Conservation (phyloP, 805 yeast species). For the Ogataea thermomethanolica region DNA sequence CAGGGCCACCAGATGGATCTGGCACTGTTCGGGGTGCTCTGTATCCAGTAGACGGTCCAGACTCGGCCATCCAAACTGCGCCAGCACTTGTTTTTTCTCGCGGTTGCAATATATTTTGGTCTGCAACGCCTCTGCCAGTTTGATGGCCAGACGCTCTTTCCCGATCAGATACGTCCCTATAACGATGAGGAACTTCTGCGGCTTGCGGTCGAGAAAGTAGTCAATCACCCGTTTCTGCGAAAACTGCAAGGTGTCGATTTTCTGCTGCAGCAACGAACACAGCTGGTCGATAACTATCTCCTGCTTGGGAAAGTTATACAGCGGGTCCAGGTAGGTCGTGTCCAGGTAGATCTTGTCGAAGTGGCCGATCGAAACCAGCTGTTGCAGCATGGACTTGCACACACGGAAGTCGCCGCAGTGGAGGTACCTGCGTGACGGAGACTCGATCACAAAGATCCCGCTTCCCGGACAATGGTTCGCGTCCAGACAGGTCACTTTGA, state of each 20-base stretch:
- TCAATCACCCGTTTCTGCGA: conserved; percentile 37
- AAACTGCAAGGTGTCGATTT: conserved; percentile 21
- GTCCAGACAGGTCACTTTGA: conserved; percentile 60
- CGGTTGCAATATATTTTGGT: conserved; percentile 55
- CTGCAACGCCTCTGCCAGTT: conserved; percentile 49
- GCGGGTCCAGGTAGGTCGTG: conserved; percentile 82
- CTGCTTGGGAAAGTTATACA: conserved; percentile 76
- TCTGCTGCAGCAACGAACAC: conserved; percentile 45
- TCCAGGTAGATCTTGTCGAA: conserved; percentile 76
- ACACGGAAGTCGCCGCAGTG: conserved; percentile 97
- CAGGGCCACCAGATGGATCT: conserved; percentile 75
- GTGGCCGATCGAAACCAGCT: conserved; percentile 26
- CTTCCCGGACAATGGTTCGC: conserved; percentile 99
- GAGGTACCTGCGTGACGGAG: conserved; percentile 40
- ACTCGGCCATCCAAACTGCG: conserved; percentile 43
- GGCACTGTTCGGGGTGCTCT: conserved; percentile 43
- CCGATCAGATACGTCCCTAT: conserved; percentile 93
- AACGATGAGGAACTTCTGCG: conserved; percentile 44
- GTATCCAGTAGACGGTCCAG: conserved; percentile 38
- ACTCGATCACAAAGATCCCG: conserved; percentile 68
- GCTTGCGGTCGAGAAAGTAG: conserved; percentile 24
- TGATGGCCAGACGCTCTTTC: conserved; percentile 78
- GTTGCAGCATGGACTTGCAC: conserved; percentile 44
- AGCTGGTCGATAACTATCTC: conserved; percentile 58
- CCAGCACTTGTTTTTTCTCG: conserved; percentile 45